A percentile compares a stretch with the other conserved stretches of the same genome.
phyloP scores from a whole-genome alignment of 257 asterid species.

The Penstemon eatonii region DNA sequence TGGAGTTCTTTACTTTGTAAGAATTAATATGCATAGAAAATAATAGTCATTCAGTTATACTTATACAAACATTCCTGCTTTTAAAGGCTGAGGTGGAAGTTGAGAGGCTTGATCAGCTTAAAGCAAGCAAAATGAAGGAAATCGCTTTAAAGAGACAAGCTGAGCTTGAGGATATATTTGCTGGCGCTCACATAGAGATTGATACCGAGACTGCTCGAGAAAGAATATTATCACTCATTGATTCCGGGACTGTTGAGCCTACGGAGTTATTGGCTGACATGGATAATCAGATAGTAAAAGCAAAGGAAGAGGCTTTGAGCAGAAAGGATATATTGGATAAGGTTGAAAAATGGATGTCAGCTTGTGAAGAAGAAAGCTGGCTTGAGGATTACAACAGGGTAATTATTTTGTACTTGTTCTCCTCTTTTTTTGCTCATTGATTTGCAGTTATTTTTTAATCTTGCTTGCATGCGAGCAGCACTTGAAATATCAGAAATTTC shows the following conservation, averaged over 20 bases:
- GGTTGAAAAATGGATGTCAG: constrained; percentile 97
- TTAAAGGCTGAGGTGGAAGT: constrained; percentile 92
- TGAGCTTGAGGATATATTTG: constrained; percentile 89
- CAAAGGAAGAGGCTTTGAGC: constrained; percentile 88
- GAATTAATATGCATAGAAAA: constrained; percentile 11
- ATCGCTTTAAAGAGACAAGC: constrained; percentile 90
- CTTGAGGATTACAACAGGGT: constrained; percentile 97
- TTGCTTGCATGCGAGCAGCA: constrained; percentile 6
- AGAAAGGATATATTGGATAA: constrained; percentile 95
- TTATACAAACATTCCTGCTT: constrained; percentile 23
- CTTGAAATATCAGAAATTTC: constrained; percentile 8
- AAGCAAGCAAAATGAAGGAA: constrained; percentile 96
- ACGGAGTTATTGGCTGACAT: constrained; percentile 80
- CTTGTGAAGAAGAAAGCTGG: constrained; percentile 99
- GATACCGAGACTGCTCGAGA: constrained; percentile 81
- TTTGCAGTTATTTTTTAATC: not conserved
- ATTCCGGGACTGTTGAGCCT: constrained; percentile 88
- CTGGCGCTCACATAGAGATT: constrained; percentile 83
- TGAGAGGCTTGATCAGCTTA: constrained; percentile 91
- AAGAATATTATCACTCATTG: constrained; percentile 73
- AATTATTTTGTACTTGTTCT: constrained; percentile 17
- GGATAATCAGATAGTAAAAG: constrained; percentile 84
- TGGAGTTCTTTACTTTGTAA: constrained; percentile 10
- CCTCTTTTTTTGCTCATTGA: not conserved
- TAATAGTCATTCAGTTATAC: constrained; percentile 15